These are phyloP conservation scores for Exophiala lecanii-corni DNA, from an alignment of 2,329 filamentous ascomycete genomes.

Conservation along the genomic window DNA sequence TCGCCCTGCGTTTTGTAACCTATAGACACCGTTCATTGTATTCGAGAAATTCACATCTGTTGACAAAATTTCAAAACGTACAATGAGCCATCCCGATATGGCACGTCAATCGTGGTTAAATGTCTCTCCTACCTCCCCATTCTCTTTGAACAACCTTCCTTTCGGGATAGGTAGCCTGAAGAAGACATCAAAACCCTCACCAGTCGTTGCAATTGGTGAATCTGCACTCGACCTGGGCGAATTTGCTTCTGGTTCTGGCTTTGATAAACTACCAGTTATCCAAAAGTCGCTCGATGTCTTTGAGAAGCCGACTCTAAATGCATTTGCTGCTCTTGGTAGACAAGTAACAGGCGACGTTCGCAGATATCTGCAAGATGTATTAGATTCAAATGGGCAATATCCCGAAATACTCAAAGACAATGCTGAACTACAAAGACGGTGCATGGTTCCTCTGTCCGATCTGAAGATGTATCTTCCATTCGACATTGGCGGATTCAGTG, in stretches of 20 bases:
- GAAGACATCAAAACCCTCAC: not conserved
- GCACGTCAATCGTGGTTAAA: slow-evolving; percentile 3
- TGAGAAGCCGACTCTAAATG: slow-evolving; percentile 61
- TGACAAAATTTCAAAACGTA: no score
- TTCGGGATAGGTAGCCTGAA: slow-evolving; percentile 49
- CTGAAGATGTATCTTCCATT: slow-evolving; percentile 67
- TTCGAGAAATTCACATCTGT: no score
- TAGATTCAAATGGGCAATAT: slow-evolving; percentile 55
- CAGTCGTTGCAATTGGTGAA: slow-evolving; percentile 11
- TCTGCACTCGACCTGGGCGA: slow-evolving; percentile 9
- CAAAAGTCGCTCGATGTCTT: slow-evolving; percentile 53
- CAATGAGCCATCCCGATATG: no score
- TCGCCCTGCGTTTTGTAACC: no score
- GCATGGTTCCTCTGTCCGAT: slow-evolving; percentile 54
- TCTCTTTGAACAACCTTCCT: slow-evolving; percentile 51
- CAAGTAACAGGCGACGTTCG: slow-evolving; percentile 63
- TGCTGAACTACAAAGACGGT: slow-evolving; percentile 49
- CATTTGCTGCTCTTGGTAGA: slow-evolving; percentile 67
- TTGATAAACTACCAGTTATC: slow-evolving; percentile 55
- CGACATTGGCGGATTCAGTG: slow-evolving; percentile 75
- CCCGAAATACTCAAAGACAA: slow-evolving; percentile 62
- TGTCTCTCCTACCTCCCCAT: slow-evolving; percentile 26
- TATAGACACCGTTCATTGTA: no score
- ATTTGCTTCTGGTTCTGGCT: slow-evolving; percentile 47
- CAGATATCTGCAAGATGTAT: slow-evolving; percentile 62